Base-by-base conservation (phyloP, 306 rosid genomes). In the Cicer pinnatifidum region DNA sequence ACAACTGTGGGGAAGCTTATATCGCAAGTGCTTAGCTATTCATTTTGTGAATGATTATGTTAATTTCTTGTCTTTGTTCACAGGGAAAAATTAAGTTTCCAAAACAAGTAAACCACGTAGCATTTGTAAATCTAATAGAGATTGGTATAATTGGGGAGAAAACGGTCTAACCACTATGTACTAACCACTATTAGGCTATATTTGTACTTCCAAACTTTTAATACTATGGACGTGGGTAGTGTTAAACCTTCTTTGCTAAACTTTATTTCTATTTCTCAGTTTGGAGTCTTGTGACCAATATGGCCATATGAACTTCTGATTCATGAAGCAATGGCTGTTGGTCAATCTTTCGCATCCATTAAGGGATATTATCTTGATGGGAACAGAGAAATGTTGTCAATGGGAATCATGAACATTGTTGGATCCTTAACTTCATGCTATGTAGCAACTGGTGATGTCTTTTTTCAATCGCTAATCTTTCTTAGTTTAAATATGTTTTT, bases 1-100 rank as follows among this genome's bases (percentile, higher is more conserved):
- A 97, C 35, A 94, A 94, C 99, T 11, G 90, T 94, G 17, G 96
- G 99, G 79, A 91, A 86, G 86, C 77, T 94, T 80, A 76, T 94
- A 88, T 81, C 96, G 0, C 86, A 86, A 78, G 90, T 82, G 79
- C 92, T 94, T 76, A 75, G 75, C 77, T 94, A 94, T 87, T 82
- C 91, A 12, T 94, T 94, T 83, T 76, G 78, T 70, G 99, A 94
- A 77, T 71, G 97, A 97, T 91, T 68, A 47, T 73, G 60, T 54
- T 41, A 58, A 56, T 82, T 81, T 39, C 58, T 66, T 67, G 6
- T 62, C 20, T 16, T 75, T 47, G 70, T 66, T 37, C 33, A 48
- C 23, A 10, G 16, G 59, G 75, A 59, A 51, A 68, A 19, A 12
- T 13, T 13, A 40, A 39, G 45, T 37, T 39, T 19, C 46, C 37